Evolutionary conservation across 768 basidiomycete genomes (phyloP).

Genomic region (Neoboletus brunneissimus): DNA sequence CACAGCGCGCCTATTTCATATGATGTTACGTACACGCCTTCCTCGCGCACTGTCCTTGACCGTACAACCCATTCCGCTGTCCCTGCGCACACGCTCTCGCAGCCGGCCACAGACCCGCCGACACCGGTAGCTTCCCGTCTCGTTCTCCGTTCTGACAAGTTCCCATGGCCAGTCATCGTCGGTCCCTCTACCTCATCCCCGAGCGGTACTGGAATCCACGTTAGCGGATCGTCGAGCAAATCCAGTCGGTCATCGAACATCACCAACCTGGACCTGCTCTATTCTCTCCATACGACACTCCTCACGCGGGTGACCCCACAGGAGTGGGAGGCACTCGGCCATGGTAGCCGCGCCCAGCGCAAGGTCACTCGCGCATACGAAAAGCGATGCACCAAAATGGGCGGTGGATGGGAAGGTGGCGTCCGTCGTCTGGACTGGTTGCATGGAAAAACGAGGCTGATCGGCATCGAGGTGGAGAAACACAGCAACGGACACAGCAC

Average conservation of each 20-base stretch:
- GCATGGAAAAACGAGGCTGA: conserved; percentile 54
- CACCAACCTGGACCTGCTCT: conserved; percentile 64
- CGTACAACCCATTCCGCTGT: conserved; percentile 52
- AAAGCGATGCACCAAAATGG: conserved; percentile 57
- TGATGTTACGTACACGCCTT: conserved; percentile 55
- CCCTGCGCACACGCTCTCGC: conserved; percentile 52
- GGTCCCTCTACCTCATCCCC: conserved; percentile 33
- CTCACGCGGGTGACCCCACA: conserved; percentile 54
- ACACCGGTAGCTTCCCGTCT: conserved; percentile 44
- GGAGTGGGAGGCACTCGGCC: conserved; percentile 63
- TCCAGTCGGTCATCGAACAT: conserved; percentile 34
- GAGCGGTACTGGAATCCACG: conserved; percentile 27
- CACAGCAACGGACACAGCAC: conserved; percentile 35
- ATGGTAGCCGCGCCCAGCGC: conserved; percentile 54
- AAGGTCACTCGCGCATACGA: conserved; percentile 62
- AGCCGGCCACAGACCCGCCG: conserved; percentile 65
- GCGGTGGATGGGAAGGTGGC: conserved; percentile 68
- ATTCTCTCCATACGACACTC: conserved; percentile 57
- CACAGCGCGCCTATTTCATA: conserved; percentile 62
- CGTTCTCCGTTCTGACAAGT: conserved; percentile 51
- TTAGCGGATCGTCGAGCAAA: conserved; percentile 21
- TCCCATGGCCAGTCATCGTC: conserved; percentile 62
- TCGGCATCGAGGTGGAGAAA: conserved; percentile 61
- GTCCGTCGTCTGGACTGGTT: conserved; percentile 67
- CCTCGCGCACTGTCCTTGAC: conserved; percentile 55